Evolutionary conservation across 192 early-diverging fungal genomes (phyloP).

Genomic region (Coemansia umbellata): DNA sequence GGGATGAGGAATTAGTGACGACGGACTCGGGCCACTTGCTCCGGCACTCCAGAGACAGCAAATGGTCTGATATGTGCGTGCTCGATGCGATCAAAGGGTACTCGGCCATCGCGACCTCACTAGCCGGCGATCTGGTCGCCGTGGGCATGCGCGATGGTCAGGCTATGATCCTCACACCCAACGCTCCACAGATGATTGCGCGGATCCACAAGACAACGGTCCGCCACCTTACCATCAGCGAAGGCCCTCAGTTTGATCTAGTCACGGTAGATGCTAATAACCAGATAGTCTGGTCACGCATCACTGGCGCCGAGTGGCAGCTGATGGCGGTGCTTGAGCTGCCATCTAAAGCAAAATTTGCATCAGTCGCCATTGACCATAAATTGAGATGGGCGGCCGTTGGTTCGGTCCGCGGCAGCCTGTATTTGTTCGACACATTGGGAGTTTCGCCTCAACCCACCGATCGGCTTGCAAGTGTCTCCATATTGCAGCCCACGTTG

Average conservation of each 20-base stretch:
- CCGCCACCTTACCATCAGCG: background rate
- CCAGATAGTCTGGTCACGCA: background rate
- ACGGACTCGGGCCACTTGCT: slow-evolving; percentile 51
- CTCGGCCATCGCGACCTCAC: slow-evolving; percentile 5
- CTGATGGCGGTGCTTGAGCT: background rate
- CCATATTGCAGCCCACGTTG: background rate
- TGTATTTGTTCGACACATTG: slow-evolving; percentile 7
- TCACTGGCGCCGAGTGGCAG: background rate
- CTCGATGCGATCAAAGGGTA: slow-evolving; percentile 16
- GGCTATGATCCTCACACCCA: slow-evolving; percentile 3
- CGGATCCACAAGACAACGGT: slow-evolving; percentile 1
- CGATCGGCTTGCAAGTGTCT: background rate
- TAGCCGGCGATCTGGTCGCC: slow-evolving; percentile 8
- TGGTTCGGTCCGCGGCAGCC: slow-evolving; percentile 11
- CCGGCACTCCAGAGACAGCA: background rate
- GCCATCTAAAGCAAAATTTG: background rate
- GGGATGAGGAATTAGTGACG: too few species aligned
- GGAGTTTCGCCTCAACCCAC: background rate
- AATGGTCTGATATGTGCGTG: background rate
- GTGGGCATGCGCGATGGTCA: slow-evolving; percentile 37
- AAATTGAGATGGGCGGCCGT: slow-evolving; percentile 7
- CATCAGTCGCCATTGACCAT: slow-evolving; percentile 8
- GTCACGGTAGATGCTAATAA: background rate
- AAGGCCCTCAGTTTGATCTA: background rate
- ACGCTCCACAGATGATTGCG: background rate